These are phyloP conservation scores for Iberis amara DNA, from an alignment of 441 rosid species.

Conservation along the genomic window DNA sequence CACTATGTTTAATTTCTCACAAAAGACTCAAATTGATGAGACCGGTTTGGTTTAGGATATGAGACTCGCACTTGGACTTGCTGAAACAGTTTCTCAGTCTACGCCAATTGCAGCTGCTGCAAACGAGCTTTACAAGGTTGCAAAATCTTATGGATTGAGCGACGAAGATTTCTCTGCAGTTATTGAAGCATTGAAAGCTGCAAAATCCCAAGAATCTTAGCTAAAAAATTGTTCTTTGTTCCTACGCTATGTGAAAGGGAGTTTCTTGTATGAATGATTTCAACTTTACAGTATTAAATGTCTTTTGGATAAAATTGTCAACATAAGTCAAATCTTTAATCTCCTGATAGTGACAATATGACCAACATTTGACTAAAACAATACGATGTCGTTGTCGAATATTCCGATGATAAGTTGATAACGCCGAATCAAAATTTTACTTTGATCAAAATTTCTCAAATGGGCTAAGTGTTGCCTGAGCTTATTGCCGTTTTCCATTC, in stretches of 20 bases:
- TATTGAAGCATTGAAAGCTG: conserved; percentile 73
- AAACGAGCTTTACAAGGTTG: conserved; percentile 79
- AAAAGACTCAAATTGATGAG: too few relatives aligned
- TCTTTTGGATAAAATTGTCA: neutral
- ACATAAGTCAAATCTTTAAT: conserved; percentile 29
- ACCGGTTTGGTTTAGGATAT: too few relatives aligned
- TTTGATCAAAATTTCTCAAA: conserved; percentile 15
- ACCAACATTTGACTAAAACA: conserved; percentile 11
- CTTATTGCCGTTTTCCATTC: conserved; percentile 16
- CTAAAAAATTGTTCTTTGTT: neutral
- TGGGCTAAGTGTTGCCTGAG: conserved; percentile 23
- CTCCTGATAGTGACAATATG: conserved; percentile 12
- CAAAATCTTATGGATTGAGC: conserved; percentile 76
- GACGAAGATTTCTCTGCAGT: conserved; percentile 85
- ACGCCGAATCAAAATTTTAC: conserved; percentile 25
- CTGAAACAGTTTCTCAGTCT: conserved; percentile 82
- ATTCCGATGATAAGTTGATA: conserved; percentile 26
- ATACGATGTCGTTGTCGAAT: conserved; percentile 9
- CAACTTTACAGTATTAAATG: neutral
- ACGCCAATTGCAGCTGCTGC: conserved; percentile 87
- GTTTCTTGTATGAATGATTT: neutral
- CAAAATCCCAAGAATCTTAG: conserved; percentile 25
- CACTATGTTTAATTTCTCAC: conserved; percentile 16
- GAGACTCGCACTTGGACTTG: conserved; percentile 82
- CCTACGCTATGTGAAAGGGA: neutral